These are phyloP conservation scores for Nicotiana rustica DNA, from an alignment of 305 asterid species.

Conservation along the genomic window DNA sequence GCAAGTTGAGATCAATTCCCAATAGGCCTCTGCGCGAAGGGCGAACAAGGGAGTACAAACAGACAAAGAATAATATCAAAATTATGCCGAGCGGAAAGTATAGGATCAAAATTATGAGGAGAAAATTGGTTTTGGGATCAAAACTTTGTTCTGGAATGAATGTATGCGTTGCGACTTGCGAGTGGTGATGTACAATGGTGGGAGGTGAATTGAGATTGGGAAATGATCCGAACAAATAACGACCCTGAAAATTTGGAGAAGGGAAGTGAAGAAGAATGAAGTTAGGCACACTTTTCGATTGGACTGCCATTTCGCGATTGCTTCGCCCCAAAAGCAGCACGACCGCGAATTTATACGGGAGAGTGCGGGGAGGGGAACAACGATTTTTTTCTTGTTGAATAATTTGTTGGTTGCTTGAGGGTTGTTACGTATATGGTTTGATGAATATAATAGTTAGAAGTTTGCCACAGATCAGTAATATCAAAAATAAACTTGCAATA, in stretches of 20 bases:
- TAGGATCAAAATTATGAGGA: slow-evolving; percentile 29
- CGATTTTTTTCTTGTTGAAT: no score
- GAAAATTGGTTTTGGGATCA: not conserved
- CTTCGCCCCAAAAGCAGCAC: slow-evolving; percentile 30
- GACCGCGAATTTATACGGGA: not conserved
- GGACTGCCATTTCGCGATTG: slow-evolving; percentile 23
- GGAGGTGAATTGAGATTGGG: slow-evolving; percentile 26
- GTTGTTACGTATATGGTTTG: no score
- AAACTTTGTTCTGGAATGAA: not conserved
- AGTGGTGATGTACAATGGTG: no score
- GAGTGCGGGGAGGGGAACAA: no score
- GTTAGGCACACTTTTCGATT: slow-evolving; percentile 5
- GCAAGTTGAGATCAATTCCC: slow-evolving; percentile 27
- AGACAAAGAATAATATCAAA: not conserved
- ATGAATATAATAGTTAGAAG: no score
- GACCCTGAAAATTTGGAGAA: not conserved
- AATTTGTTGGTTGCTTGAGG: no score
- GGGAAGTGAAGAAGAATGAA: slow-evolving; percentile 24
- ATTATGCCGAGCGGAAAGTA: not conserved
- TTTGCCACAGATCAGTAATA: no score
- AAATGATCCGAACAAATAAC: slow-evolving; percentile 8
- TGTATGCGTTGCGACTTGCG: not conserved
- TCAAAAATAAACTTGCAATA: no score
- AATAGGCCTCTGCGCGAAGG: slow-evolving; percentile 26
- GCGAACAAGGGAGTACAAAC: not conserved